Evolutionary conservation across 352 stramenopile genomes (phyloP), one percentile per base, ranked within the genome.

Genomic region (Pythium rishiriense): DNA sequence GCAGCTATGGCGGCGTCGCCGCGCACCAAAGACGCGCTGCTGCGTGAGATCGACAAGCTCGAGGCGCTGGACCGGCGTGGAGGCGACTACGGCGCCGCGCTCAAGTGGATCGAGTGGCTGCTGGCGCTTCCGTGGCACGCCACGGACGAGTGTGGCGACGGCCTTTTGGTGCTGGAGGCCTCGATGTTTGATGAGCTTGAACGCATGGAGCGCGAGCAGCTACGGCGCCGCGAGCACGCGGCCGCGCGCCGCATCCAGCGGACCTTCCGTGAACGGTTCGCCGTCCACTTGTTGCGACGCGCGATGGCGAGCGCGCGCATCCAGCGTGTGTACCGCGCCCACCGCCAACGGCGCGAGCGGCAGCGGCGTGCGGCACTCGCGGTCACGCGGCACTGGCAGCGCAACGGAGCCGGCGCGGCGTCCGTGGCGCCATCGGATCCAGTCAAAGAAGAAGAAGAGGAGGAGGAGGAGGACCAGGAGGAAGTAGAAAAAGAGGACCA

Each of bases 101-200:
- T 67, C 35, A 79, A 79, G 19, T 91, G 82, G 82, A 47, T 89
- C 35, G 78, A 83, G 39, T 91, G 82, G 80, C 62, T 91, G 22
- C 48, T 85, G 17, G 47, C 70, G 12, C 62, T 91, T 0, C 82
- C 82, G 0, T 89, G 78, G 82, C 64, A 69, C 41, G 73, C 83
- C 10, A 54, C 57, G 43, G 25, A 67, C 22, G 31, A 60, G 15
- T 17, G 70, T 61, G 8, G 53, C 76, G 17, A 58, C 68, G 29
- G 74, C 54, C 35, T 61, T 55, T 4, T 50, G 66, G 9, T 26
- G 73, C 3, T 82, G 59, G n/a, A 26, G 37, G 15, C 47, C 31
- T 63, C 66, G 29, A 59, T 78, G 25, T 87, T 88, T 55, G 42
- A 80, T 3, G 72, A 78, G 25, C 48, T 89, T 8, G 66, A 84